These are phyloP conservation scores for Trichopus zeylanicus DNA, from an alignment of 116 monocot species.

Conservation along the genomic window DNA sequence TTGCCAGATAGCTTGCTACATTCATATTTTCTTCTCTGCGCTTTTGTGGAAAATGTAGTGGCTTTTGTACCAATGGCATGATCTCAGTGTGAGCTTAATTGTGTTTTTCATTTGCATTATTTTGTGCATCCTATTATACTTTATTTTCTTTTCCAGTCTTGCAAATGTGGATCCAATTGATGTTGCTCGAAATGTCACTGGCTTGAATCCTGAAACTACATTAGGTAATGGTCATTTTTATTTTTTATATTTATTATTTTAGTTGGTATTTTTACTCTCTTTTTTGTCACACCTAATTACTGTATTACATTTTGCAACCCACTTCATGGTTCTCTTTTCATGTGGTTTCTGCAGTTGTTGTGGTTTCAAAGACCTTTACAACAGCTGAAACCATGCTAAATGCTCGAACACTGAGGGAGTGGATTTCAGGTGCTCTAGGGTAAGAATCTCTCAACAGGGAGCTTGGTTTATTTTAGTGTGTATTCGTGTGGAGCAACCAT, in stretches of 20 bases:
- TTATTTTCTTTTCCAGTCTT: constrained; percentile 38
- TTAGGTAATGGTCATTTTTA: constrained; percentile 37
- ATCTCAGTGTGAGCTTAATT: neutral
- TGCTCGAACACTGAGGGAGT: constrained; percentile 91
- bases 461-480: neutral
- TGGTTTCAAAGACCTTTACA: constrained; percentile 97
- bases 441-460: constrained; percentile 7
- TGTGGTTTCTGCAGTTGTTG: constrained; percentile 52
- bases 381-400: constrained; percentile 98
- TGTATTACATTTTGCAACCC: neutral
- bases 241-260: neutral
- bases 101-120: neutral
- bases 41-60: too few relatives aligned
- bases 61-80: too few relatives aligned
- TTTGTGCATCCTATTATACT: neutral
- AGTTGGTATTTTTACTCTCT: neutral
- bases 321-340: neutral
- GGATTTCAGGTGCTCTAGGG: constrained; percentile 85
- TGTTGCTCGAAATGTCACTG: constrained; percentile 63
- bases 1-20: too few relatives aligned
- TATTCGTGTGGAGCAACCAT: too few relatives aligned
- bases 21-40: too few relatives aligned
- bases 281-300: neutral
- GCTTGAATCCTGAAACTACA: constrained; percentile 92
- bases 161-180: constrained; percentile 99